Base-by-base conservation (phyloP, 169 alveolate species). In the Eimeria sp. region DNA sequence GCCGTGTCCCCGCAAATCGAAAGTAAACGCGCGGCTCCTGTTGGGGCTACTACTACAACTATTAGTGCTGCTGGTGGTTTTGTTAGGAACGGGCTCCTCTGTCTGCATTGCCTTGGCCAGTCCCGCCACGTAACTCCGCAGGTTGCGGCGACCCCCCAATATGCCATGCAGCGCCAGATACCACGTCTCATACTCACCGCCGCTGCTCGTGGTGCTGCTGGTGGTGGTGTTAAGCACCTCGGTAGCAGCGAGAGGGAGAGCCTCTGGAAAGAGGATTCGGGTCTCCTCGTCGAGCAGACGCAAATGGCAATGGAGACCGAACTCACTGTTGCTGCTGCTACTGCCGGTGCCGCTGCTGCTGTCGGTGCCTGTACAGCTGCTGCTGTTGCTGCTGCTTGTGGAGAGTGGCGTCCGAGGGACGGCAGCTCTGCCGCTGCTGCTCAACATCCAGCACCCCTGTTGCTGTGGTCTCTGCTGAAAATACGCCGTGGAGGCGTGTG, bases 281-380 rank as follows among this genome's bases (percentile, higher is more conserved):
- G 89, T 30, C 67, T 78, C 89, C n/a, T 10, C 89, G 89, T 49
- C 67, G 49, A 78, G 89, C 89, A 78, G 14, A 49, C 89, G 89
- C 70, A 78, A 25, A 61, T 49, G 89, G 67, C 89, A 78, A 49
- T 45, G 3, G 3, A 0, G 20, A 7, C 20, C 10, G 10, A 14
- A 7, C 16, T 11, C 61, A 54, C 61, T 54, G 61, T 14, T 54
- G 61, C 61, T 54, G 61, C 61, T 54, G 61, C 61, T 54, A 14
- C 61, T 54, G 61, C 61, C 16, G 61, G 20, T 54, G 61, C 61
- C 61, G 16, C 61, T 54, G 61, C 61, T 54, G 61, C 61, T 54
- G 61, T 4, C 16, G 61, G 20, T 54, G 61, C 61, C 2, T 7
- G 20, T 54, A 14, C 61, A 11, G 61, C 61, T 54, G 61, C 61